These are phyloP conservation scores for Gaeumannomyces sp. DNA, from an alignment of 2,329 filamentous ascomycete species.

Conservation along the genomic window DNA sequence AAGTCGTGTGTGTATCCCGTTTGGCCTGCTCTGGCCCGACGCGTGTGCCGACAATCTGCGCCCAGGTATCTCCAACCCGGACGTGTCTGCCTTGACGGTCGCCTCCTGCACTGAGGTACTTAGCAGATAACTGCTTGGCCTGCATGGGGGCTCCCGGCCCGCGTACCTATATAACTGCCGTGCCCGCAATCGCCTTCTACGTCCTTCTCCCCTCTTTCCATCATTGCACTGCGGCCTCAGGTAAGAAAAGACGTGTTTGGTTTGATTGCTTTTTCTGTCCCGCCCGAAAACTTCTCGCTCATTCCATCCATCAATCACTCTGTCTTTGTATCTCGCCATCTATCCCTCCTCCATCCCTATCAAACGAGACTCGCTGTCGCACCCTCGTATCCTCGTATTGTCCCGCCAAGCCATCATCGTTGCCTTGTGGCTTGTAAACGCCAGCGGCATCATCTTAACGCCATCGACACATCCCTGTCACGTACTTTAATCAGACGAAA, in stretches of 20 bases:
- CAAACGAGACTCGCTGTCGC: background rate
- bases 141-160: background rate
- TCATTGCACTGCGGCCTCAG: background rate
- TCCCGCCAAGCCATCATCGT: background rate
- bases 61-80: constrained; percentile 6
- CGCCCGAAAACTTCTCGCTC: background rate
- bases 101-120: constrained; percentile 13
- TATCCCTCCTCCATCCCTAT: background rate
- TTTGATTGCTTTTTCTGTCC: background rate
- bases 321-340: background rate
- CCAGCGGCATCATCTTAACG: background rate
- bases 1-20: background rate
- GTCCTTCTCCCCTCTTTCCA: background rate
- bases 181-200: background rate
- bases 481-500: background rate
- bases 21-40: background rate
- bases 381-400: background rate
- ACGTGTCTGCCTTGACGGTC: constrained; percentile 10
- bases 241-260: background rate
- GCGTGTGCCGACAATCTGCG: background rate
- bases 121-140: constrained; percentile 12
- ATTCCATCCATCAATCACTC: background rate
- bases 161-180: constrained; percentile 6
- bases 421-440: background rate
- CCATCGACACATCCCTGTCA: background rate